phyloP scores from a whole-genome alignment of 768 basidiomycete genomes.

The Xerocomellus dryophilus region DNA sequence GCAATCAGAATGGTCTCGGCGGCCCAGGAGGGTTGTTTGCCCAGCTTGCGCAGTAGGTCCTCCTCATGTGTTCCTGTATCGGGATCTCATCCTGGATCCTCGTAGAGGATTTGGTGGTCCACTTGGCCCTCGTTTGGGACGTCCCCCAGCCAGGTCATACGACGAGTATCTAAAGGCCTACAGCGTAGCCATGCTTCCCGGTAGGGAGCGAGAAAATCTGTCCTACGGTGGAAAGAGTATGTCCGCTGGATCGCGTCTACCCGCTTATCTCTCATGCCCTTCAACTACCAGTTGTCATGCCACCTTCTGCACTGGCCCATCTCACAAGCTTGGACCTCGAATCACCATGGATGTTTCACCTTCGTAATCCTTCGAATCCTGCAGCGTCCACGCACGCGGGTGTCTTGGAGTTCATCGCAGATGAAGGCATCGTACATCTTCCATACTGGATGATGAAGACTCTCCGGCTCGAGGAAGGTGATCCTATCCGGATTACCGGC shows the following conservation, averaged over 20 bases:
- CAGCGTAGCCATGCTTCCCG: slow-evolving; percentile 90
- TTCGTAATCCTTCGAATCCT: slow-evolving; percentile 83
- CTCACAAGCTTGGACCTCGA: slow-evolving; percentile 86
- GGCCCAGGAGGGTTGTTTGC: slow-evolving; percentile 61
- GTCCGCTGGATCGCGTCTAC: slow-evolving; percentile 37
- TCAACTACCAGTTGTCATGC: slow-evolving; percentile 80
- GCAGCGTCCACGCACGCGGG: slow-evolving; percentile 91
- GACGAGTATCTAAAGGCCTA: slow-evolving; percentile 94
- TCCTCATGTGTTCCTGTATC: not conserved
- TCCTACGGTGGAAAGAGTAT: slow-evolving; percentile 96
- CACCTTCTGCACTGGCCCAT: slow-evolving; percentile 88
- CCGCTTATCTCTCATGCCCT: slow-evolving; percentile 7
- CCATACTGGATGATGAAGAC: slow-evolving; percentile 99
- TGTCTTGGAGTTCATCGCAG: slow-evolving; percentile 98
- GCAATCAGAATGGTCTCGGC: slow-evolving; percentile 32
- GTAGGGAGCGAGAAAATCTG: slow-evolving; percentile 82
- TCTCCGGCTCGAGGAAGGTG: slow-evolving; percentile 87
- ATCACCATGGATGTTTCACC: slow-evolving; percentile 93
- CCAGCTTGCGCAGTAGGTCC: slow-evolving; percentile 59
- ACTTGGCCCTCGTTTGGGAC: slow-evolving; percentile 44
- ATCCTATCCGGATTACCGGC: slow-evolving; percentile 90
- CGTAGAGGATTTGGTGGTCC: slow-evolving; percentile 54
- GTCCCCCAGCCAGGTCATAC: slow-evolving; percentile 67
- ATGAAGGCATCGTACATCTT: slow-evolving; percentile 92
- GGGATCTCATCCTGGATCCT: slow-evolving; percentile 18